Evolutionary conservation across 2,329 filamentous ascomycete species (phyloP).

Genomic region (Exophiala oligosperma): DNA sequence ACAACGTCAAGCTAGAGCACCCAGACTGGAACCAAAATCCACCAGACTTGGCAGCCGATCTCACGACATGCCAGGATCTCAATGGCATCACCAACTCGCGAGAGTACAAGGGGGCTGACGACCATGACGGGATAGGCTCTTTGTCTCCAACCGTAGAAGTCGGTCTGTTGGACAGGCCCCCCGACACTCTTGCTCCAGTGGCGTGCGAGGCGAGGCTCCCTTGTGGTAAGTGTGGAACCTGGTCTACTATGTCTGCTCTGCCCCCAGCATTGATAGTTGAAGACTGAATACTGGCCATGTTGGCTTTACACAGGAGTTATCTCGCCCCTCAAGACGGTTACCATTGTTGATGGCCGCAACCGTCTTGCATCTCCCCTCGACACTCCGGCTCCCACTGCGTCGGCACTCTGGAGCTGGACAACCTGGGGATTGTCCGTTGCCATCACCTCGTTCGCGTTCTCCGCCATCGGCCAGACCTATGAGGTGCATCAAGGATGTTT

Average conservation of each 20-base stretch:
- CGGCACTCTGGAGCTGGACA: constrained; percentile 30
- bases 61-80: constrained; percentile 61
- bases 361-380: constrained; percentile 34
- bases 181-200: neutral
- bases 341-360: constrained; percentile 45
- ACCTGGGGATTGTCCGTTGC: neutral
- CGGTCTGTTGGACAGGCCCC: neutral
- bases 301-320: constrained; percentile 42
- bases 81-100: constrained; percentile 60
- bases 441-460: neutral
- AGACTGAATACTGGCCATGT: neutral
- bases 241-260: no score
- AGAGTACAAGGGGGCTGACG: constrained; percentile 29
- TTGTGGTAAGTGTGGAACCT: neutral
- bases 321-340: constrained; percentile 48
- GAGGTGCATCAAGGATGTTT: no score
- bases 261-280: no score
- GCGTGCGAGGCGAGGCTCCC: neutral
- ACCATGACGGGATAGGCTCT: neutral
- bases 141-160: neutral
- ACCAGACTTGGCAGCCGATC: constrained; percentile 54
- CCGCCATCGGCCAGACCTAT: neutral
- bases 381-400: constrained; percentile 41
- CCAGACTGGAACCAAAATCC: constrained; percentile 62
- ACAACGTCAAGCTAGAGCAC: constrained; percentile 50